Evolutionary conservation across 768 basidiomycete genomes (phyloP).

Genomic region (Paxillus ammoniavirescens): DNA sequence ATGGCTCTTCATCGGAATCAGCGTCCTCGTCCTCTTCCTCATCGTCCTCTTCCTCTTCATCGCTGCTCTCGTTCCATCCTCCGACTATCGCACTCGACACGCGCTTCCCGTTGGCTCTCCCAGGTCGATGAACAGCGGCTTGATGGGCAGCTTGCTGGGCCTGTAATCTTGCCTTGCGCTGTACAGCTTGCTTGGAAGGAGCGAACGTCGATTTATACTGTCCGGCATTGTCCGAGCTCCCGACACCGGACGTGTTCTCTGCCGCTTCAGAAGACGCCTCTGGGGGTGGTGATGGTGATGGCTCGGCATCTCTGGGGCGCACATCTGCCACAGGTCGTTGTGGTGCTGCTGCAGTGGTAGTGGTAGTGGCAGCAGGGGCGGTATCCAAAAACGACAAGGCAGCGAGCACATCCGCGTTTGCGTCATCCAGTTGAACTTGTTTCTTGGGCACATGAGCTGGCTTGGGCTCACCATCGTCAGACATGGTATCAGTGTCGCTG

Average conservation of each 20-base stretch:
- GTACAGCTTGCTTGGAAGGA: slow-evolving; percentile 76
- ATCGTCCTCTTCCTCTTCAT: slow-evolving; percentile 80
- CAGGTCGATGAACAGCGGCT: slow-evolving; percentile 74
- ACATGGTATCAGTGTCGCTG: slow-evolving; percentile 35
- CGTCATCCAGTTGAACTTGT: slow-evolving; percentile 41
- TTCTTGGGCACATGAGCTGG: slow-evolving; percentile 10
- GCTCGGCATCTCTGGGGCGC: slow-evolving; percentile 4
- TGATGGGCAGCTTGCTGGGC: slow-evolving; percentile 82
- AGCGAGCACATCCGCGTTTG: slow-evolving; percentile 70
- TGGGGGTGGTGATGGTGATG: slow-evolving; percentile 26
- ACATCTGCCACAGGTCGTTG: slow-evolving; percentile 7
- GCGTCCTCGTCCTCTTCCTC: slow-evolving; percentile 64
- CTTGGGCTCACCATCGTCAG: slow-evolving; percentile 16
- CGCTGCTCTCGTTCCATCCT: slow-evolving; percentile 69
- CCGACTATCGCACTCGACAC: slow-evolving; percentile 40
- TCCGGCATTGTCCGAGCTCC: slow-evolving; percentile 26
- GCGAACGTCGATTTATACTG: slow-evolving; percentile 87
- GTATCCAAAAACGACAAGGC: slow-evolving; percentile 74
- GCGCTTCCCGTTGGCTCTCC: slow-evolving; percentile 45
- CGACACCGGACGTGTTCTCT: slow-evolving; percentile 22
- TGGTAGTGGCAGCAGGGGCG: slow-evolving; percentile 14
- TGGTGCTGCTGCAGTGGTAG: slow-evolving; percentile 13
- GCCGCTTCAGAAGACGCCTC: slow-evolving; percentile 34
- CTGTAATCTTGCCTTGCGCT: slow-evolving; percentile 81
- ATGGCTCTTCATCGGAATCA: slow-evolving; percentile 57